A percentile compares a stretch with the other conserved stretches of the same genome.
phyloP scores from a whole-genome alignment of 371 early-diverging fungal genomes.

The Syncephalastrum sp. region DNA sequence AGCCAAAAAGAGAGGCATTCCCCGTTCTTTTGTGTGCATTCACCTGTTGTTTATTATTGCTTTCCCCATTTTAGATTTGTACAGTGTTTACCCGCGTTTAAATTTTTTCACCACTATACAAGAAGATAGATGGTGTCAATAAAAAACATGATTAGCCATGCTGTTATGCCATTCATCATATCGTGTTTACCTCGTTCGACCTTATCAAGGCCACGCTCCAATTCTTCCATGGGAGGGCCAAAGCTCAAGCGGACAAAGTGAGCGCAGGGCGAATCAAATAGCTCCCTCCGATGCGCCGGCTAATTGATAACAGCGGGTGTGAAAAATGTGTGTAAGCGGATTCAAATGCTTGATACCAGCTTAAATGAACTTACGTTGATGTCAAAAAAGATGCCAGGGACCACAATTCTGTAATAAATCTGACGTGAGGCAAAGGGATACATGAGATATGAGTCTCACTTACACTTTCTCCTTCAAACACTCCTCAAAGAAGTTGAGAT shows the following conservation, averaged over 20 bases:
- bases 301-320: constrained; percentile 4
- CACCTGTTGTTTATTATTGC: background rate
- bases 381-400: constrained; percentile 57
- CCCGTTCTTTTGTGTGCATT: background rate
- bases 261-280: constrained; percentile 53
- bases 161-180: too few species aligned
- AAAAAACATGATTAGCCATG: background rate
- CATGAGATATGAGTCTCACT: constrained; percentile 4
- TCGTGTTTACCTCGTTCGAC: constrained; percentile 21
- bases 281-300: constrained; percentile 53
- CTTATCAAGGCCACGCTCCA: constrained; percentile 39
- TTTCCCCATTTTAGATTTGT: background rate
- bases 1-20: background rate
- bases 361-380: constrained; percentile 36
- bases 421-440: background rate
- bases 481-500: constrained; percentile 51
- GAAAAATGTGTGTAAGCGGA: background rate
- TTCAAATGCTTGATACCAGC: background rate
- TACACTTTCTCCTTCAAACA: constrained; percentile 52
- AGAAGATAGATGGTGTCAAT: too few species aligned
- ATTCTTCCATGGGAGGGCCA: constrained; percentile 50
- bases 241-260: constrained; percentile 53
- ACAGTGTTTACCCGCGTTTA: too few species aligned
- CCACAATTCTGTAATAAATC: constrained; percentile 28
- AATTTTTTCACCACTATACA: too few species aligned